These are phyloP conservation scores for Tieghemiomyces parasiticus DNA, from an alignment of 192 early-diverging fungal species.

Conservation along the genomic window DNA sequence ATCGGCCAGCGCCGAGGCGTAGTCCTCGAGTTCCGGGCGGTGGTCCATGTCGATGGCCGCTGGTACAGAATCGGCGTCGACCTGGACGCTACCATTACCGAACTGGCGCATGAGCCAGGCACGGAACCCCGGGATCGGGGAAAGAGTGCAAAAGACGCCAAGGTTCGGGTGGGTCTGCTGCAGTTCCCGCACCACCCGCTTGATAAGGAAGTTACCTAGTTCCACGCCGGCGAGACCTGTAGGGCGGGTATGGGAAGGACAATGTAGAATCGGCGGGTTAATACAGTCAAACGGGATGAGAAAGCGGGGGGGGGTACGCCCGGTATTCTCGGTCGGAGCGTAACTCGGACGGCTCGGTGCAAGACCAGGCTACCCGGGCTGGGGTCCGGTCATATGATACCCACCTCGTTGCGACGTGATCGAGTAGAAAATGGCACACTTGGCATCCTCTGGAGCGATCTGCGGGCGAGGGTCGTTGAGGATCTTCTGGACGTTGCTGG, in stretches of 20 bases:
- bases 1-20: neutral
- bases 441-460: conserved; percentile 22
- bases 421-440: conserved; percentile 83
- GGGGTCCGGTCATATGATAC: no score
- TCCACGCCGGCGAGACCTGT: conserved; percentile 72
- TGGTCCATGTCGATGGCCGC: neutral
- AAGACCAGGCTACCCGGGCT: no score
- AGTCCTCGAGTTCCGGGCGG: no score
- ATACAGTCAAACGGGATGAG: no score
- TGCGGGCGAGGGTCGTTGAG: conserved; percentile 33
- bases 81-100: neutral
- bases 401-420: conserved; percentile 70
- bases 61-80: neutral
- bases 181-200: conserved; percentile 72
- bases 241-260: neutral
- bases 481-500: conserved; percentile 51
- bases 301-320: no score
- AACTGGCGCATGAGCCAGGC: conserved; percentile 40
- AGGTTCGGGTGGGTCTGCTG: conserved; percentile 52
- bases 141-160: conserved; percentile 70
- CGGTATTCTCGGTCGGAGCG: no score
- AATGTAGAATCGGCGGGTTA: neutral
- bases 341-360: no score
- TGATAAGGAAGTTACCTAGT: conserved; percentile 80
- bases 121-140: conserved; percentile 80